phyloP scores from a whole-genome alignment of 2,329 filamentous ascomycete genomes.

The Coleophoma eucalyptorum region DNA sequence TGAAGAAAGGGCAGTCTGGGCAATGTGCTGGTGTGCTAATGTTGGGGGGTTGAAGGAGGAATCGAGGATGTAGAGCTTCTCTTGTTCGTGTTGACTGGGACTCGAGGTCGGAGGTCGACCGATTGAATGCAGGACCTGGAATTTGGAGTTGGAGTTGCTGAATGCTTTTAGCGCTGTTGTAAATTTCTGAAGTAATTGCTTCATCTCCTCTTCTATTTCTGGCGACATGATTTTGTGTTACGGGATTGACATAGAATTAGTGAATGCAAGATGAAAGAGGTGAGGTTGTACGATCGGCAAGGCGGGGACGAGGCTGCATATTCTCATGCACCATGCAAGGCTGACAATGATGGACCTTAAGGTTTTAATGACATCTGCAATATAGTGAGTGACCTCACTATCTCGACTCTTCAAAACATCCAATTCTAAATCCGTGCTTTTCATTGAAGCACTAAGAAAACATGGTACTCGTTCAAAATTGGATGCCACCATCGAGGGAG shows the following conservation, averaged over 20 bases:
- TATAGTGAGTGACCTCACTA: not conserved
- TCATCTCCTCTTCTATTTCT: not conserved
- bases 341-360: not conserved
- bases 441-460: not conserved
- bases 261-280: no score
- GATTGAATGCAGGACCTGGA: slow-evolving; percentile 21
- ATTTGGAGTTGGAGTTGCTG: slow-evolving; percentile 17
- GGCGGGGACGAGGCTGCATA: no score
- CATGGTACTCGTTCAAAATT: slow-evolving; percentile 25
- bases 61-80: slow-evolving; percentile 54
- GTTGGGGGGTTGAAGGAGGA: slow-evolving; percentile 69
- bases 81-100: slow-evolving; percentile 12
- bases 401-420: not conserved
- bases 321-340: not conserved
- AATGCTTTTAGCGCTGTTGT: slow-evolving; percentile 11
- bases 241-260: no score
- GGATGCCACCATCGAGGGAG: slow-evolving; percentile 52
- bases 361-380: not conserved
- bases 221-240: not conserved
- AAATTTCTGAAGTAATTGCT: not conserved
- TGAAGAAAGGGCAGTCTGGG: slow-evolving; percentile 37
- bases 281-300: no score
- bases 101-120: slow-evolving; percentile 4
- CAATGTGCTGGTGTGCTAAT: slow-evolving; percentile 55
- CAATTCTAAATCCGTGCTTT: no score